phyloP scores from a whole-genome alignment of 495 filamentous ascomycete species.

The Neohortaea acidophila region DNA sequence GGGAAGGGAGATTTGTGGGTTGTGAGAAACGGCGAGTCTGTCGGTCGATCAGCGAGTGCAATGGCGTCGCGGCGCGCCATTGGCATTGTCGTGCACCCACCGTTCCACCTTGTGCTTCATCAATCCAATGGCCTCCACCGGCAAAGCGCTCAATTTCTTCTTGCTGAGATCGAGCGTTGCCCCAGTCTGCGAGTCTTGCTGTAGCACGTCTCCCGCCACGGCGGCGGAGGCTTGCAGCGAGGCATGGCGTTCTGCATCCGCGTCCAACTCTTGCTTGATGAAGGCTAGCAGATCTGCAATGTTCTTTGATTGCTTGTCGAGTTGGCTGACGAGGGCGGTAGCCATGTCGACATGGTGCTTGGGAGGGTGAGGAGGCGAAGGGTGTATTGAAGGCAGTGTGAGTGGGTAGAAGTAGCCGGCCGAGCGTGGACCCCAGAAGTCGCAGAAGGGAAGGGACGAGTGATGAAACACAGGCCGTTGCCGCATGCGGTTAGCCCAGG shows the following conservation, averaged over 20 bases:
- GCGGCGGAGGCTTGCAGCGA: constrained; percentile 7
- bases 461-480: too few relatives aligned
- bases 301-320: constrained; percentile 9
- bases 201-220: constrained; percentile 12
- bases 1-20: constrained; percentile 65
- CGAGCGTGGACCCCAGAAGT: too few relatives aligned
- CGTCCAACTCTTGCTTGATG: constrained; percentile 16
- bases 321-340: constrained; percentile 1
- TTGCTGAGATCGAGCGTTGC: constrained; percentile 82
- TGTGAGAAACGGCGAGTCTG: constrained; percentile 82
- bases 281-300: constrained; percentile 12
- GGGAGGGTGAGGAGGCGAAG: too few relatives aligned
- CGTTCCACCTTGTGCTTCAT: constrained; percentile 87
- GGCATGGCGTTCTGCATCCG: constrained; percentile 13
- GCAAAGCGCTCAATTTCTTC: constrained; percentile 62
- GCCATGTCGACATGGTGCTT: constrained; percentile 16
- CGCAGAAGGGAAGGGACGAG: too few relatives aligned
- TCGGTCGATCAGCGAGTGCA: too few relatives aligned
- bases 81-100: constrained; percentile 35
- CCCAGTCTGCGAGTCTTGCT: constrained; percentile 38
- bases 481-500: too few relatives aligned
- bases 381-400: too few relatives aligned
- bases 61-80: too few relatives aligned
- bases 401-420: too few relatives aligned
- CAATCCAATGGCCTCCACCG: constrained; percentile 78